These are phyloP conservation scores for Colletotrichum tamarilloi DNA, from an alignment of 2,329 filamentous ascomycete genomes.

Conservation along the genomic window DNA sequence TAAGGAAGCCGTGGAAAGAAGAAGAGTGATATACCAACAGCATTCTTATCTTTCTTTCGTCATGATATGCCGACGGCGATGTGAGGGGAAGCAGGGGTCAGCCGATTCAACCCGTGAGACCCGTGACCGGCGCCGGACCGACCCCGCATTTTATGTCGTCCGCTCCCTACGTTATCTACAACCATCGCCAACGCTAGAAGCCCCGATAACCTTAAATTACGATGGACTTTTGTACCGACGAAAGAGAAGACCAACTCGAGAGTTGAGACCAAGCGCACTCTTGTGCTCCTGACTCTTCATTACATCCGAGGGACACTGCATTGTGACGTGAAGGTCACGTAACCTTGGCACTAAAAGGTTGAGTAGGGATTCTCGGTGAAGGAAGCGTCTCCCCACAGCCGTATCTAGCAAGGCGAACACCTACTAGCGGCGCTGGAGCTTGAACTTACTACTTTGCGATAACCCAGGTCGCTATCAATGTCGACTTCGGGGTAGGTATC, in stretches of 20 bases:
- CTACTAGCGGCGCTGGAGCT: too few species aligned
- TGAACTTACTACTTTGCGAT: too few species aligned
- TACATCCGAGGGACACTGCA: too few species aligned
- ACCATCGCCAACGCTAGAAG: too few species aligned
- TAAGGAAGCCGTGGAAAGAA: background rate
- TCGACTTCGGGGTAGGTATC: too few species aligned
- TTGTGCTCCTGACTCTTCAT: background rate
- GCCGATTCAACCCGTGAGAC: background rate
- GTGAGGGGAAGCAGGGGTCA: background rate
- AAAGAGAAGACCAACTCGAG: background rate
- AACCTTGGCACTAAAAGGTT: too few species aligned
- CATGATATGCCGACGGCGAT: background rate
- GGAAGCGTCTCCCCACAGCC: too few species aligned
- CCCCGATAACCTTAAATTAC: background rate
- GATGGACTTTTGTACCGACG: too few species aligned
- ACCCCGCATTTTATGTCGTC: constrained; percentile 1
- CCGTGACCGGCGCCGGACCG: background rate
- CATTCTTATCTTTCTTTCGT: background rate
- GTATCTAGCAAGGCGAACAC: too few species aligned
- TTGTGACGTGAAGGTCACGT: too few species aligned
- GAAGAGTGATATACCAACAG: background rate
- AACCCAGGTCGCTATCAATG: too few species aligned
- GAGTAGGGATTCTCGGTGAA: too few species aligned
- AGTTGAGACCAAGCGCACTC: background rate
- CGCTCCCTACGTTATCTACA: background rate